These are phyloP conservation scores for Triangularia verruculosa DNA, from an alignment of 2,329 filamentous ascomycete species.

Conservation along the genomic window DNA sequence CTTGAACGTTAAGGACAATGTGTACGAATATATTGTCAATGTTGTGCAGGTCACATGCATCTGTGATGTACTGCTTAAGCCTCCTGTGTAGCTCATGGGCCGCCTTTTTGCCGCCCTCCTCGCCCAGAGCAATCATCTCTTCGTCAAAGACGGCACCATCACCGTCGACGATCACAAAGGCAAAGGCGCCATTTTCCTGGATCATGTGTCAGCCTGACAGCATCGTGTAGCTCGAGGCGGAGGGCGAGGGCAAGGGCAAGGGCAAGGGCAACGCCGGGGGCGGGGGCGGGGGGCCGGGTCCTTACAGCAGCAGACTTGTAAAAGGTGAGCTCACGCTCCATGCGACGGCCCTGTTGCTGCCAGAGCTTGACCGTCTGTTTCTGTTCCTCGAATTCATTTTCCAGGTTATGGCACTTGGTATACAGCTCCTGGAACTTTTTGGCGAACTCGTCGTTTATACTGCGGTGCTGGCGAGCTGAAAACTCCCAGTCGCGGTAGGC, in stretches of 20 bases:
- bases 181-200: slow-evolving; percentile 35
- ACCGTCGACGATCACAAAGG: slow-evolving; percentile 36
- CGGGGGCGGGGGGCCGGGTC: not conserved
- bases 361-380: slow-evolving; percentile 24
- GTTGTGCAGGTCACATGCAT: slow-evolving; percentile 26
- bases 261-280: not conserved
- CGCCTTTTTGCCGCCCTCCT: slow-evolving; percentile 34
- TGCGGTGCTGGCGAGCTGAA: not conserved
- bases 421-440: slow-evolving; percentile 17
- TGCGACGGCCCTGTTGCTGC: slow-evolving; percentile 22
- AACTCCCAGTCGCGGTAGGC: slow-evolving; percentile 15
- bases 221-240: not conserved
- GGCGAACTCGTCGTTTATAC: slow-evolving; percentile 10
- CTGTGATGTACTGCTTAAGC: slow-evolving; percentile 27
- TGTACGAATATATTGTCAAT: slow-evolving; percentile 36
- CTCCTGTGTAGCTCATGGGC: slow-evolving; percentile 29
- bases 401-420: slow-evolving; percentile 18
- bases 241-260: not conserved
- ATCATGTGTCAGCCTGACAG: not conserved
- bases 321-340: slow-evolving; percentile 22
- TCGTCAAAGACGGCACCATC: slow-evolving; percentile 37
- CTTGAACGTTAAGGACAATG: slow-evolving; percentile 35
- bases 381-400: slow-evolving; percentile 21
- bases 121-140: slow-evolving; percentile 32
- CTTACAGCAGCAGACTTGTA: slow-evolving; percentile 19